A percentile compares a stretch with the other conserved stretches of the same genome.
phyloP scores from a whole-genome alignment of 1,139 yeast genomes.

The Scheffersomyces stambukii region DNA sequence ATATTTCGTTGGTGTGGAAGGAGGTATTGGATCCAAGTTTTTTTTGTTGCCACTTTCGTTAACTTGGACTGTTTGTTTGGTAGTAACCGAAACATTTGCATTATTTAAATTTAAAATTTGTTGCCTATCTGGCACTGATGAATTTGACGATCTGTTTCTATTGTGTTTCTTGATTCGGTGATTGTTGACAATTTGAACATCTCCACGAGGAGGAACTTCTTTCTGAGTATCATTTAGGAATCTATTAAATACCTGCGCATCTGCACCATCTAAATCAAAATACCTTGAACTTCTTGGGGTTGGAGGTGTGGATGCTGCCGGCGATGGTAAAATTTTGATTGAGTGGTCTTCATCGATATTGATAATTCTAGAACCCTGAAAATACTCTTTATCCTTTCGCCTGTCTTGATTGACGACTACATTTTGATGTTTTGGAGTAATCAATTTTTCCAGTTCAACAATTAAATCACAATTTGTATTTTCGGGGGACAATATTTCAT shows the following conservation, averaged over 20 bases:
- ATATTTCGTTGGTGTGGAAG: too few relatives aligned
- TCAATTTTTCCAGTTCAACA: too few relatives aligned
- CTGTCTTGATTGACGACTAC: not conserved
- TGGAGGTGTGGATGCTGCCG: conserved; percentile 2
- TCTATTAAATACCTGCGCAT: conserved; percentile 14
- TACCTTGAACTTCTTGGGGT: conserved; percentile 9
- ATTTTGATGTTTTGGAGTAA: not conserved
- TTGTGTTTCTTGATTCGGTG: too few relatives aligned
- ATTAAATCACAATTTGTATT: conserved; percentile 2
- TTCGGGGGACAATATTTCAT: conserved; percentile 3
- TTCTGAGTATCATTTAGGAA: conserved; percentile 24
- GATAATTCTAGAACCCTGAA: conserved; percentile 2
- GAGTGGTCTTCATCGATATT: conserved; percentile 5
- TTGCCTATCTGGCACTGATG: too few relatives aligned
- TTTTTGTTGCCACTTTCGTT: too few relatives aligned
- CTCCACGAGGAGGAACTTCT: conserved; percentile 38
- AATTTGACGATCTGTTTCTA: too few relatives aligned
- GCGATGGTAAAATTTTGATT: conserved; percentile 5
- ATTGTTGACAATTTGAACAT: conserved; percentile 13
- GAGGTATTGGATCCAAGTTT: too few relatives aligned
- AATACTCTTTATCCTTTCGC: not conserved
- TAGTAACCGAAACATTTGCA: too few relatives aligned
- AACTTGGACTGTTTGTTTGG: too few relatives aligned
- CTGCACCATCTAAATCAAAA: conserved; percentile 10
- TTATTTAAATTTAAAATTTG: too few relatives aligned